Evolutionary conservation across 208 protist species (phyloP).

Genomic region (Acanthamoeba lugdunensis): DNA sequence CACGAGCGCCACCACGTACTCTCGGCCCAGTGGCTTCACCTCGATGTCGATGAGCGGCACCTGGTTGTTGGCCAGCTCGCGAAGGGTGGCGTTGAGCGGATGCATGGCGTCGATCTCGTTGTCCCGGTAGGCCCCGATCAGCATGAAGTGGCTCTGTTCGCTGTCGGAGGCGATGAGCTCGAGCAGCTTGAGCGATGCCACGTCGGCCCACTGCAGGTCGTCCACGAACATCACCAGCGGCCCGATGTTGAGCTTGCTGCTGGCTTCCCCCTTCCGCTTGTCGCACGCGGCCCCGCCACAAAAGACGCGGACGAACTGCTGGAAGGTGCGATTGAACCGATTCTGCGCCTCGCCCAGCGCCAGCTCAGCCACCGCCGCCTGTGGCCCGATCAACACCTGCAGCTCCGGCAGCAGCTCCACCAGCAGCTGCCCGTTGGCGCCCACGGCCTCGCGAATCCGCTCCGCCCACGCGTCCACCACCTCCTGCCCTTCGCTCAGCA

Average conservation of each 20-base stretch:
- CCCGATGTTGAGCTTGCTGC: no score
- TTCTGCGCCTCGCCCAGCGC: constrained; percentile 53
- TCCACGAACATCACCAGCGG: constrained; percentile 73
- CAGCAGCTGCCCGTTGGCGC: constrained; percentile 53
- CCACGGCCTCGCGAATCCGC: constrained; percentile 22
- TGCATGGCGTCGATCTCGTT: constrained; percentile 52
- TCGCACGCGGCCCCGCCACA: no score
- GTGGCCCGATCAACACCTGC: constrained; percentile 54
- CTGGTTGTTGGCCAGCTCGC: neutral
- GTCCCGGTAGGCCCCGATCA: constrained; percentile 71
- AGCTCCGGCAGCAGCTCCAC: constrained; percentile 69
- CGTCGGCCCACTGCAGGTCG: constrained; percentile 70
- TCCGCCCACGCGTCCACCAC: neutral
- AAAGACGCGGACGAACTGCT: constrained; percentile 67
- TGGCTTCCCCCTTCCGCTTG: no score
- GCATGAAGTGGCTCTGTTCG: constrained; percentile 32
- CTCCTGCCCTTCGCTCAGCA: constrained; percentile 56
- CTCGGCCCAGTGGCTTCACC: constrained; percentile 15
- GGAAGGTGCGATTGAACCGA: constrained; percentile 69
- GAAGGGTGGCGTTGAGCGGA: constrained; percentile 26
- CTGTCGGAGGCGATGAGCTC: constrained; percentile 39
- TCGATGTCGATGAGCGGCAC: constrained; percentile 38
- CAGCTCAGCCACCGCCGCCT: constrained; percentile 49
- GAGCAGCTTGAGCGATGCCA: constrained; percentile 63
- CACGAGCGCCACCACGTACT: constrained; percentile 36